Base-by-base conservation (phyloP, 1,139 yeast species). In the Debaryomycetaceae sp. region DNA sequence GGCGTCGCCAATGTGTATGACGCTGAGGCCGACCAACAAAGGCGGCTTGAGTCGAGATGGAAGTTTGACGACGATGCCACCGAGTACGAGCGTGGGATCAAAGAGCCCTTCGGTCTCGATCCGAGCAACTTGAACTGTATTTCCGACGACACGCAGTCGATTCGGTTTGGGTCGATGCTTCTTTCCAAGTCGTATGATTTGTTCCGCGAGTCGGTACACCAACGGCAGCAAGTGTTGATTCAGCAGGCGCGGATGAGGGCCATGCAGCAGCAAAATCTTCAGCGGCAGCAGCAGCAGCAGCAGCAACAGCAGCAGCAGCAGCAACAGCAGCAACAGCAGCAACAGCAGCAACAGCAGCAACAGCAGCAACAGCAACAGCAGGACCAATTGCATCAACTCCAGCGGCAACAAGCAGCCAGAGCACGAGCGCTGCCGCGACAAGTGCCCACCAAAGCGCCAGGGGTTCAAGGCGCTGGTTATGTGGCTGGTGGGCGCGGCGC, bases 131-230 rank as follows among this genome's bases (percentile, higher is more conserved):
- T 88, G 45, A 89, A 88, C 48, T 83, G 84, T 40, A 85, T 88
- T 30, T 77, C 89, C 14, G 83, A 82, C 35, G 93, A 81, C 34
- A 88, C 96, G 0, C 96, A 88, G 56, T 79, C 84, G 1, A 84
- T 89, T 22, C 67, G 96, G 39, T 88, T 89, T 56, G 96, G 96
- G 5, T 78, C 95, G 4, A 86, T 88, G 96, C 59, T 89, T 26
- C 65, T 88, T 29, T 78, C 93, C 4, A 89, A 89, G 54, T 81
- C 96, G 0, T 84, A 83, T 49, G 96, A 83, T 31, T 58, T 80
- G 56, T 54, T 71, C 60, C 51, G 75, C 31, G 77, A 70, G 43
- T 66, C 73, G 8, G 75, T 50, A 51, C 71, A 65, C 39, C 72
- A 66, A 44, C 55, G 67, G 32, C 70, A 62, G 46, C 72, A 64